Base-by-base conservation (phyloP, 192 early-diverging fungal genomes). In the Umbelopsis isabellina region DNA sequence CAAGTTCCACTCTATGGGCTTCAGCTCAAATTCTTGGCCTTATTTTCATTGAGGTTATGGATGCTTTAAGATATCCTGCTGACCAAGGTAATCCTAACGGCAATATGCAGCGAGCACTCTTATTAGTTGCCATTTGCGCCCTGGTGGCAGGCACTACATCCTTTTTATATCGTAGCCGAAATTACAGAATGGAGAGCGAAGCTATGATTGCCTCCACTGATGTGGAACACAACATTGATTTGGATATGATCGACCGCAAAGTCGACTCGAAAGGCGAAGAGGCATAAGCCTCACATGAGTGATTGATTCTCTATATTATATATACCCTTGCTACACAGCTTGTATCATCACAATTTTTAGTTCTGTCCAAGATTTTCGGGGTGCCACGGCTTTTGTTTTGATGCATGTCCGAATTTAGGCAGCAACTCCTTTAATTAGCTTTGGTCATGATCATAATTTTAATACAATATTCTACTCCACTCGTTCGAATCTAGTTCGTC, bases 1-100 rank as follows among this genome's bases (percentile, higher is more conserved):
- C 73, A n/a, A 75, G 72, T 50, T 79, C 78, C 22, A 55, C 66
- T 12, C 49, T 79, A 49, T 79, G 78, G 78, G 65, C 71, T 46
- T 53, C 50, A 13, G 68, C 73, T 16, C 73, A 79, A 55, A 25
- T 79, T 9, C 49, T 79, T 49, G 69, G 72, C 1, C 53, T 79
- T 22, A 44, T 79, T 23, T 75, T 71, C 5, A 46, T 79, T 23
- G 27, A 66, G n/a, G 41, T 23, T 25, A 71, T 72, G 51, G 61
- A 79, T 35, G 72, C 61, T 5, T 41, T 79, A 18, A 37, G 73
- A 37, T 33, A 71, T 46, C 69, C 69, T 0, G 70, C 72, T 7
- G 35, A 66, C n/a, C 44, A 48, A n/a, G 77, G 72, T 22, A 16
- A 58, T 50, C 77, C 78, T 22, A 48, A 50, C 27, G 45, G 58